A percentile compares a stretch with the other conserved stretches of the same genome.
These are phyloP conservation scores for Huntiella omanensis DNA, from an alignment of 2,329 filamentous ascomycete genomes.

Conservation along the genomic window DNA sequence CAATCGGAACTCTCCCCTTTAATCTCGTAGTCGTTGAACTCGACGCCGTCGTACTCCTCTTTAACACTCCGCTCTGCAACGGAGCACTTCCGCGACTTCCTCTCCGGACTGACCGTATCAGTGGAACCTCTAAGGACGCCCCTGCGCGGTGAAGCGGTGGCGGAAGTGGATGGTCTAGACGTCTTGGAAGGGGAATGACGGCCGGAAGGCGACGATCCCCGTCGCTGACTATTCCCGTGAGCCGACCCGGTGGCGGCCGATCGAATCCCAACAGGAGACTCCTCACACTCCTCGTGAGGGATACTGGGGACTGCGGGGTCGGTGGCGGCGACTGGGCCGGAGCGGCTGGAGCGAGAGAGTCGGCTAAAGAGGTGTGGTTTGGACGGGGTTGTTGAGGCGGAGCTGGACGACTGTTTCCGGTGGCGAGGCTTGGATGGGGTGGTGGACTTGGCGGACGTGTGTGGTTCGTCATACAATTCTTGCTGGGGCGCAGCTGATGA, in stretches of 20 bases:
- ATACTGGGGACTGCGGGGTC: not conserved
- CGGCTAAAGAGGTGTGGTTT: too few relatives aligned
- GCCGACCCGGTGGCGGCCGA: constrained; percentile 7
- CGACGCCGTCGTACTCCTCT: too few relatives aligned
- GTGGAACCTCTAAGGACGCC: too few relatives aligned
- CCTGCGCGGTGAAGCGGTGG: too few relatives aligned
- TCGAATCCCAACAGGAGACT: constrained; percentile 10
- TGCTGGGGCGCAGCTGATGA: constrained; percentile 1
- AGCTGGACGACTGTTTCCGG: constrained; percentile 1
- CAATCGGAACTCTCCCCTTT: too few relatives aligned
- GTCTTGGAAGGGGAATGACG: too few relatives aligned
- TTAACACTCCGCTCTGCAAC: too few relatives aligned
- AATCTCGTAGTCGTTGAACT: too few relatives aligned
- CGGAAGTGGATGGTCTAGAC: too few relatives aligned
- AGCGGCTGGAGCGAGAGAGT: not conserved
- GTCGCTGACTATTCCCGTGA: constrained; percentile 2
- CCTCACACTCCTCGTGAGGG: constrained; percentile 8
- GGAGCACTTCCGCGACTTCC: too few relatives aligned
- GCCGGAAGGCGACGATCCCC: too few relatives aligned
- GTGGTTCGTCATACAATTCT: constrained; percentile 7
- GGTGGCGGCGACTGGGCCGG: constrained; percentile 2
- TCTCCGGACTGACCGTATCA: too few relatives aligned
- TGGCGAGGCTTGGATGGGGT: not conserved
- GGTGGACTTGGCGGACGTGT: not conserved
- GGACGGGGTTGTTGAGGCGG: not conserved